These are phyloP conservation scores for Gillenia trifoliata DNA, from an alignment of 306 rosid genomes.

Conservation along the genomic window DNA sequence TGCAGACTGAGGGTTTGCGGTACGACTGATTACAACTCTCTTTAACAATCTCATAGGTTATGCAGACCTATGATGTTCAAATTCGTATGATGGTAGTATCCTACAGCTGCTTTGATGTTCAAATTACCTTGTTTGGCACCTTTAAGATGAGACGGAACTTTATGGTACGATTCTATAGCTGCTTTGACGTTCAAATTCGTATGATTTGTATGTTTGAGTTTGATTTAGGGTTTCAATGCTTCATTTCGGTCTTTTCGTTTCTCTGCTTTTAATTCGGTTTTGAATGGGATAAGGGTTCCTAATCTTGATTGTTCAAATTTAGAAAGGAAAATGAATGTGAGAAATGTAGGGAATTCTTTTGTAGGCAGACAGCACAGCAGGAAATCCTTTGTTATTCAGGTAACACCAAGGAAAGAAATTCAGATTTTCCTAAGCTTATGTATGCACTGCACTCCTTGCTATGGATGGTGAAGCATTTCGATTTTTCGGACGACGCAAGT, in stretches of 20 bases:
- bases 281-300: neutral
- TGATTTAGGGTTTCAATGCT: neutral
- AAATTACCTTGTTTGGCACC: neutral
- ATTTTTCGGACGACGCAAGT: too few relatives aligned
- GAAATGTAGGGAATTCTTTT: too few relatives aligned
- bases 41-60: neutral
- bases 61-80: too few relatives aligned
- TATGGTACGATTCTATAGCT: neutral
- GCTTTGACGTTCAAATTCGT: neutral
- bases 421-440: too few relatives aligned
- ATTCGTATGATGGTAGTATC: too few relatives aligned
- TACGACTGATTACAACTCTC: neutral
- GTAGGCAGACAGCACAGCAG: too few relatives aligned
- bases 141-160: too few relatives aligned
- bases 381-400: too few relatives aligned
- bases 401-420: too few relatives aligned
- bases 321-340: neutral
- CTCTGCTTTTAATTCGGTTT: neutral
- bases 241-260: neutral
- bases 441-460: too few relatives aligned
- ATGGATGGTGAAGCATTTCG: too few relatives aligned
- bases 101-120: neutral
- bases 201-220: neutral
- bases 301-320: neutral
- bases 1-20: neutral